Evolutionary conservation across 139 green algal genomes (phyloP), one percentile per base, ranked within the genome.

Genomic region (Desmodesmus armatus): DNA sequence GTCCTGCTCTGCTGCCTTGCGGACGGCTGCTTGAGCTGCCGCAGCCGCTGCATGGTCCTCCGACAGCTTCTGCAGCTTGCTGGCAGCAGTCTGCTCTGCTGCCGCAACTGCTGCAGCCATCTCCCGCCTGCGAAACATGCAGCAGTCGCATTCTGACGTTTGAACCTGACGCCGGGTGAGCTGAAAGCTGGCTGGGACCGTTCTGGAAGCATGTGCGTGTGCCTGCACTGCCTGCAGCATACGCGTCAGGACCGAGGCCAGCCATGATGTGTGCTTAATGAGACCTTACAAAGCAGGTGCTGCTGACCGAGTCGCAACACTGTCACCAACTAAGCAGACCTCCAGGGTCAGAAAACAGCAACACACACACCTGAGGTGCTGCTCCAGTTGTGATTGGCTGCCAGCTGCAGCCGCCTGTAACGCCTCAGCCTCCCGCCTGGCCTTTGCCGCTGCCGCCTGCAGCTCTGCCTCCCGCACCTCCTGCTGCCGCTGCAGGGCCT

Each of bases 61-160:
- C 0, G 51, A 25, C 17, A 82, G 58, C 41, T 84, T 71, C 78
- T 86, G 55, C 39, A 74, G 0, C 31, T 62, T 72, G 9, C 27
- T 70, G 35, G 78, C 55, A 25, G 37, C 25, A 27, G 49, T 3
- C 15, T 43, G n/a, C 29, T 85, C 17, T 33, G 69, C 69, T 43
- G 80, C 39, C 21, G 51, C 43, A 37, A 67, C 7, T 27, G 78
- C 63, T 49, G 51, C 51, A 29, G 55, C 78, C 63, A 71, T 49
- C 17, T 84, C 78, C 43, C 67, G 41, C 62, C 78, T 84, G 78
- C 78, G 77, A 2, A 29, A 62, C 13, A 55, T 13, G n/a, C n/a
- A n/a, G n/a, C n/a, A n/a, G n/a, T n/a, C n/a, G n/a, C n/a, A n/a
- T n/a, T n/a, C n/a, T n/a, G n/a, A n/a, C n/a, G n/a, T n/a, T n/a